Evolutionary conservation across 495 filamentous ascomycete genomes (phyloP).

Genomic region (Geoglossum glabrum): DNA sequence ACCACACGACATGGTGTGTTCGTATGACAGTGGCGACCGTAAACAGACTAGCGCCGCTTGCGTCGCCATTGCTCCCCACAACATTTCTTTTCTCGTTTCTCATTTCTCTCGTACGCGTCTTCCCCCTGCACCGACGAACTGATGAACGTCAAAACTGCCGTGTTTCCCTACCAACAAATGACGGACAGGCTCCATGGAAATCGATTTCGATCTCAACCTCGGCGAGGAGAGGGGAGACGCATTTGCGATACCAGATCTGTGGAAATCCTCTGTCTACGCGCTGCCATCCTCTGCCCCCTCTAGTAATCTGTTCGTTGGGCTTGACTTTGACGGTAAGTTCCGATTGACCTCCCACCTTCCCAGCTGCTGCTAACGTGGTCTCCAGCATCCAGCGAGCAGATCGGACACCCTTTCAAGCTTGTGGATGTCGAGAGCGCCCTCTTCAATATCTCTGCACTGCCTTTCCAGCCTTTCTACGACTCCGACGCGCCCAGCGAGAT

Average conservation of each 20-base stretch:
- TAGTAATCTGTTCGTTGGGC: conserved; percentile 7
- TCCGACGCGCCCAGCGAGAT: neutral
- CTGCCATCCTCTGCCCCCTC: conserved; percentile 5
- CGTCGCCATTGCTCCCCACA: neutral
- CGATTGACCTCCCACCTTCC: neutral
- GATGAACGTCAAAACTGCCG: neutral
- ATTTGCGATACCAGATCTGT: conserved; percentile 53
- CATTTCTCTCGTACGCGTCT: neutral
- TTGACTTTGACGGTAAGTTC: neutral
- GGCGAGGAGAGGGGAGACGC: conserved; percentile 22
- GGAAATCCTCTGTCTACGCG: conserved; percentile 27
- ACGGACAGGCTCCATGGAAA: neutral
- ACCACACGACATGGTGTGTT: no score
- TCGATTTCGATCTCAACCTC: neutral
- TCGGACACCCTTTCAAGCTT: neutral
- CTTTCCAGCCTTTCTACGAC: neutral
- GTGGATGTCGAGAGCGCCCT: conserved; percentile 1
- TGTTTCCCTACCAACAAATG: neutral
- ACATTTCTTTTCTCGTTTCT: no score
- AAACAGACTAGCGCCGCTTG: neutral
- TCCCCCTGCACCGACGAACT: neutral
- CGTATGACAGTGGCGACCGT: no score
- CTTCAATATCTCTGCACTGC: neutral
- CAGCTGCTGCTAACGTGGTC: neutral
- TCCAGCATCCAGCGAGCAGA: neutral